Evolutionary conservation across 148 eudicot species (phyloP), one percentile per base, ranked within the genome.

Genomic region (Rhododendron henanense): DNA sequence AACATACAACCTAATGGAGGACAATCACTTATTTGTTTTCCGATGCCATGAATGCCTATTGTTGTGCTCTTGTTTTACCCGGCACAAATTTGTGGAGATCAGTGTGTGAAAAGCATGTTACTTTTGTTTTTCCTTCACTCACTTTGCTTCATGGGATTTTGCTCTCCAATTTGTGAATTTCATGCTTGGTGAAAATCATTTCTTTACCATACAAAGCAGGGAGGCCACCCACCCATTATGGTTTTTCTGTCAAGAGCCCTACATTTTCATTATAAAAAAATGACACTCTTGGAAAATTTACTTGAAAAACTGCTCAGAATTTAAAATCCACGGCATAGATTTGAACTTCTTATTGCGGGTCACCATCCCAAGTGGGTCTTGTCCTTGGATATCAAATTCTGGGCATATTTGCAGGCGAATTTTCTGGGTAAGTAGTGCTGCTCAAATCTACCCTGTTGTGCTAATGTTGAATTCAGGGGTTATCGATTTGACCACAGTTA

Each of bases 41-140:
- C n/a, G 0, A 59, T 59, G 25, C 39, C 78, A 83, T 16, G 45
- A 9, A 83, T 2, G 78, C 59, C 14, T 8, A 44, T 65, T 1
- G 85, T 18, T n/a, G 16, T 25, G 55, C 37, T 41, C 2, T 7
- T 82, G 75, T 71, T 67, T 67, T 65, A 9, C 39, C 75, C 51
- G 41, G 74, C 73, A 57, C 33, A 39, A 82, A 77, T 63, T 14
- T 73, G 87, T 61, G 84, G 19, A 61, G 65, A 59, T 21, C n/a
- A 18, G 45, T 53, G 10, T 5, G 53, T 71, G 76, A 71, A 71
- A 71, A 71, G 18, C 41, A 71, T 71, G 3, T 33, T 13, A 15
- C 18, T 31, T 71, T 13, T 13, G 25, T 76, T 19, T 35, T 41
- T 35, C 19, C 48, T 76, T 37, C 47, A 23, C 23, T 78, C 50